Base-by-base conservation (phyloP, 2,329 filamentous ascomycete genomes). In the Aspergillus tanneri region DNA sequence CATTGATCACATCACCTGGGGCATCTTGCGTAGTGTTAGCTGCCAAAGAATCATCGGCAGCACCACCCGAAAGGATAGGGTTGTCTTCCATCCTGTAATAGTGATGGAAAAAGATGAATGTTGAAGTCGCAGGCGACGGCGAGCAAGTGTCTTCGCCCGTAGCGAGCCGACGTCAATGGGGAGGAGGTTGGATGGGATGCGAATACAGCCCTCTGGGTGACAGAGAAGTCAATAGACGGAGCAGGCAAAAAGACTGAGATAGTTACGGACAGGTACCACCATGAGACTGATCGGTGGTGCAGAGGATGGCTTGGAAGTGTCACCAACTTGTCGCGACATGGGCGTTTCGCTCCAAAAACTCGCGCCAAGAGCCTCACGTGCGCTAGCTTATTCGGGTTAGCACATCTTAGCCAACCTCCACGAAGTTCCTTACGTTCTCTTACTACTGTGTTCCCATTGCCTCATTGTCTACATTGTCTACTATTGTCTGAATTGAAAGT, bases 41-140 rank as follows among this genome's bases (percentile, higher is more conserved):
- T 11, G 54, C 23, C 50, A 67, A 61, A 37, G 49, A 44, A 50
- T 69, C 63, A 39, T 68, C 63, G 34, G 57, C 57, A 47, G 58
- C 55, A 27, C 61, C 57, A 47, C 57, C 50, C 7, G 56, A 53
- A 47, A 65, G 46, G 43, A 58, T 54, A 38, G 59, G 57, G 47
- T 59, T 61, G 28, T 71, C 70, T 47, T 72, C 70, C 70, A 72
- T 72, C 30, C 23, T 64, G 48, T 22, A 28, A 32, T 55, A 58
- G 57, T 57, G 52, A 55, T 56, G 53, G 56, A 53, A 49, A 51
- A 24, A 49, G 57, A 58, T 60, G 49, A 53, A 60, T 54, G 50
- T 51, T 54, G 56, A 51, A 56, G 56, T 65, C 61, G 63, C 64
- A 57, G 53, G 55, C 55, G 60, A 58, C 50, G 58, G 58, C 53